A percentile compares a stretch with the other conserved stretches of the same genome.
phyloP scores from a whole-genome alignment of 1,284 basidiomycete genomes.

The Tremellales sp. region DNA sequence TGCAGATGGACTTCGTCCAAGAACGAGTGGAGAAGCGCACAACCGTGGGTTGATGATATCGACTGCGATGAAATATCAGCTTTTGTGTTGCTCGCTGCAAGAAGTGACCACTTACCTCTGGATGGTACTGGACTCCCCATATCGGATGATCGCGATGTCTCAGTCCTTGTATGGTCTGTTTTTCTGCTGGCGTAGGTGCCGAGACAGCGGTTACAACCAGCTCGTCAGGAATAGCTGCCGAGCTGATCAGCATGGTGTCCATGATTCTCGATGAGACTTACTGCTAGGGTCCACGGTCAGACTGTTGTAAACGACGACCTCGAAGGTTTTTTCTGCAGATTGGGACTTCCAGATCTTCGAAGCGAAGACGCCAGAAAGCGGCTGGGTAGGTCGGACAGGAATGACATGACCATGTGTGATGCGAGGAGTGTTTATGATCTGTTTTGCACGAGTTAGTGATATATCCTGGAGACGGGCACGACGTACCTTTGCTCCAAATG shows the following conservation, averaged over 20 bases:
- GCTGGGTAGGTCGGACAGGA: conserved; percentile 48
- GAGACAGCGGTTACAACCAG: conserved; percentile 53
- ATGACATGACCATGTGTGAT: conserved; percentile 73
- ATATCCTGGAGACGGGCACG: conserved; percentile 50
- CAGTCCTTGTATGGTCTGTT: conserved; percentile 47
- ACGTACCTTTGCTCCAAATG: conserved; percentile 61
- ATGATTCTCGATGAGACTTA: conserved; percentile 14
- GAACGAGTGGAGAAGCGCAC: conserved; percentile 46
- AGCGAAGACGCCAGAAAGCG: conserved; percentile 32
- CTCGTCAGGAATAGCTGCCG: conserved; percentile 46
- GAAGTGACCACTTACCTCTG: conserved; percentile 55
- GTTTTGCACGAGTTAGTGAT: background rate
- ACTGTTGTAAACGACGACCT: conserved; percentile 76
- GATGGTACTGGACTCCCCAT: conserved; percentile 95
- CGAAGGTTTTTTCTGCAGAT: conserved; percentile 47
- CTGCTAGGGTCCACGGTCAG: conserved; percentile 49
- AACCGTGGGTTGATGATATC: conserved; percentile 48
- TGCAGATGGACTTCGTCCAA: conserved; percentile 32
- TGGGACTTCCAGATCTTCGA: conserved; percentile 21
- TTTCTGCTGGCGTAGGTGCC: conserved; percentile 23
- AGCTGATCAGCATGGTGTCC: background rate
- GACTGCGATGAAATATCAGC: conserved; percentile 35
- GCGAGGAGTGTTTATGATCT: conserved; percentile 47
- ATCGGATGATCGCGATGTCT: conserved; percentile 65
- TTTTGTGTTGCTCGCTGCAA: background rate